Evolutionary conservation across 306 rosid species (phyloP), one percentile per base, ranked within the genome.

Genomic region (Rosa lucieae): DNA sequence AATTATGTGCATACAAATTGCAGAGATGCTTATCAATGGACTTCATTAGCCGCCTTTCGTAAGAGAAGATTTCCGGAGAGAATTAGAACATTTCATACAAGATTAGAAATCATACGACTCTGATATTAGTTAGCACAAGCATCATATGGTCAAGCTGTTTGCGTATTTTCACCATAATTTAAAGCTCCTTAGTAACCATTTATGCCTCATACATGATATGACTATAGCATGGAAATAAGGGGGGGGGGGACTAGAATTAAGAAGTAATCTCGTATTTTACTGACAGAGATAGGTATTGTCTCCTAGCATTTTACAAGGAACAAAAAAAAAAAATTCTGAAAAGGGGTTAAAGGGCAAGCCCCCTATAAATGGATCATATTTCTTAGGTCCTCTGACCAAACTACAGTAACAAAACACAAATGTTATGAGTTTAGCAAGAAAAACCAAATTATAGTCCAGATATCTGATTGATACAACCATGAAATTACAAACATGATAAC

Each of bases 21-120:
- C 14, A 56, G 44, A 67, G 6, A 56, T 56, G n/a, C 37, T 55
- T n/a, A 53, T 49, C 29, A 18, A 12, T 23, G 61, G 9, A 53
- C 20, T 8, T 15, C 70, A 80, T 66, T 18, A 73, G 29, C 72
- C 39, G 29, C 78, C 84, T 82, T 59, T 44, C 71, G 46, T 8
- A 11, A 51, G 70, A 46, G 40, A 18, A 26, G 3, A 63, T 37
- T 56, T n/a, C 35, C 8, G 12, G 20, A 62, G 12, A 5, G 3
- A 32, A 32, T 32, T 35, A 14, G 8, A 32, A 12, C n/a, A n/a
- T n/a, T n/a, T n/a, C n/a, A n/a, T n/a, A n/a, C n/a, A n/a, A n/a
- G n/a, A n/a, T n/a, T n/a, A n/a, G n/a, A n/a, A n/a, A n/a, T n/a
- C 3, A 39, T 32, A 35, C 7, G 10, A 65, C 59, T 32, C 10